Conservation (phyloP, 345 rosid genomes). For the Carallia brachiata region DNA sequence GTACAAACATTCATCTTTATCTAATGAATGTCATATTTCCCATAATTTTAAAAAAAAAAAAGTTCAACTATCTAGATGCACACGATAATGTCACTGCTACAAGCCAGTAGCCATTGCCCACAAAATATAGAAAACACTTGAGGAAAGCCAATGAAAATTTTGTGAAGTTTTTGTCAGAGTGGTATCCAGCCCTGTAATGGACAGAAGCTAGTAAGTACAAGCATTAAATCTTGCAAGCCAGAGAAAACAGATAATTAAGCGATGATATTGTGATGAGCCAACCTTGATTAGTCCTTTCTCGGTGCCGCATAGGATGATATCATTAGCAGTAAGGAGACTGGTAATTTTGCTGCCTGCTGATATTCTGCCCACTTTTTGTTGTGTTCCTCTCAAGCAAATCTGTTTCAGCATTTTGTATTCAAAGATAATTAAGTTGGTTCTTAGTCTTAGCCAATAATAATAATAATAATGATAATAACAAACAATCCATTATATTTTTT, state of each 20-base stretch:
- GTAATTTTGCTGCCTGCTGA: conserved; percentile 91
- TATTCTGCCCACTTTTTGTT: conserved; percentile 81
- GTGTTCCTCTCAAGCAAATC: conserved; percentile 86
- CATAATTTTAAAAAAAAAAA: no score
- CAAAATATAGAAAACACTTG: background rate
- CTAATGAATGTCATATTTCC: no score
- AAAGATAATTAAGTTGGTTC: background rate
- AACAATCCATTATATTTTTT: no score
- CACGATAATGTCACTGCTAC: no score
- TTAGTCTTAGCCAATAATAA: no score
- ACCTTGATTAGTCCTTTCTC: conserved; percentile 89
- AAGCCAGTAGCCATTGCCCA: background rate
- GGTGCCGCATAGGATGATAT: conserved; percentile 72
- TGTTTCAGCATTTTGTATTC: conserved; percentile 17
- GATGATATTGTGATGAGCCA: background rate
- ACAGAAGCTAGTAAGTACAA: background rate
- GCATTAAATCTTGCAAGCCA: background rate
- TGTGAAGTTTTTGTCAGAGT: conserved; percentile 25
- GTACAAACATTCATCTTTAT: no score
- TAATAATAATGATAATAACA: no score
- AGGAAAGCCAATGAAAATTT: background rate
- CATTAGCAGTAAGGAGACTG: conserved; percentile 79
- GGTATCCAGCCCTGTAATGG: conserved; percentile 85
- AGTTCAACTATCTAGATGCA: no score
- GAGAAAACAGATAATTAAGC: no score